A percentile compares a stretch with the other conserved stretches of the same genome.
These are phyloP conservation scores for Adansonia gregorii DNA, from an alignment of 441 rosid species.

Conservation along the genomic window DNA sequence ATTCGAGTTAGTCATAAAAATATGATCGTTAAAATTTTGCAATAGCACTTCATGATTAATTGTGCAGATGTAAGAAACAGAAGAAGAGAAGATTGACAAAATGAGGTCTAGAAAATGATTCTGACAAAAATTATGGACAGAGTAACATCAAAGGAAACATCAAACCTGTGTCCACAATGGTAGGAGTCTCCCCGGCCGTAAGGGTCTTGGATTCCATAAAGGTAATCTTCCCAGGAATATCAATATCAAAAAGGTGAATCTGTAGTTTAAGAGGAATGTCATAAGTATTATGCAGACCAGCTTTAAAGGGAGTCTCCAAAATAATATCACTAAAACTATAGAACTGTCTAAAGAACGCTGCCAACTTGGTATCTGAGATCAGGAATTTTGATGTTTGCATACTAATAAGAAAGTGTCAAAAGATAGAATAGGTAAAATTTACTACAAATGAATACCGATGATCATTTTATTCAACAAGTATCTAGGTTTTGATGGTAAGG, in stretches of 20 bases:
- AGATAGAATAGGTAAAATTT: background rate
- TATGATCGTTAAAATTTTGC: background rate
- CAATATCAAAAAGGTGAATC: slow-evolving; percentile 95
- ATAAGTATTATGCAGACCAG: slow-evolving; percentile 20
- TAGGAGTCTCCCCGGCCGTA: slow-evolving; percentile 90
- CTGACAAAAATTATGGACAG: slow-evolving; percentile 8
- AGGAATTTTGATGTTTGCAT: background rate
- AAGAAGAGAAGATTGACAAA: background rate
- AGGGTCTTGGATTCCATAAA: slow-evolving; percentile 89
- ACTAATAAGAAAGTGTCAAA: background rate
- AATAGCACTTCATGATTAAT: background rate
- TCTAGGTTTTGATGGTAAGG: background rate
- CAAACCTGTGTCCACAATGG: slow-evolving; percentile 89
- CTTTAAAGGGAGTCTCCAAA: background rate
- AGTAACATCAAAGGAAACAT: slow-evolving; percentile 22
- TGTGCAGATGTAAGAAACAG: background rate
- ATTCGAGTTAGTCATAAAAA: background rate
- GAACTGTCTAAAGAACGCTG: background rate
- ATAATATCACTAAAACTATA: slow-evolving; percentile 13
- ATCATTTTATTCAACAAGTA: background rate
- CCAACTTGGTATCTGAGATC: slow-evolving; percentile 11
- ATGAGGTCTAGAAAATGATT: background rate
- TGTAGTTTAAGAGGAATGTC: slow-evolving; percentile 39
- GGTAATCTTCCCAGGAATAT: slow-evolving; percentile 96
- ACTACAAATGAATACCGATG: background rate